Conservation (phyloP, 352 stramenopile genomes). For the Phytophthora pluvialis region DNA sequence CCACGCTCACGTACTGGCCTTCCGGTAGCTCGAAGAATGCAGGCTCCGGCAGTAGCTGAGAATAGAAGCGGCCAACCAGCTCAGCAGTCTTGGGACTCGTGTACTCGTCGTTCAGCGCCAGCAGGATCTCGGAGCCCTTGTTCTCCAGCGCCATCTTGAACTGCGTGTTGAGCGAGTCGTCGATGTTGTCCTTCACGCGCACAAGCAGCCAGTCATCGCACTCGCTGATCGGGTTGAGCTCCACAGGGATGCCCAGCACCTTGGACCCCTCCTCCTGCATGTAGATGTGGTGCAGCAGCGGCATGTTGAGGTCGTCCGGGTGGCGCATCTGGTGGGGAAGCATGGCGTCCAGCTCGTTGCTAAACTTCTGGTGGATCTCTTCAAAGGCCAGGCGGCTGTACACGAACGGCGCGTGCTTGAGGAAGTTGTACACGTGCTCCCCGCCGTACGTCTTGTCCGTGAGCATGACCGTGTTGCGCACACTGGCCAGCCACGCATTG, state of each 20-base stretch:
- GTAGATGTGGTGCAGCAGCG: slow-evolving; percentile 85
- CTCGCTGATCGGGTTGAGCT: slow-evolving; percentile 72
- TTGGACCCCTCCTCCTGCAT: slow-evolving; percentile 82
- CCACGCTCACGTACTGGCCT: slow-evolving; percentile 46
- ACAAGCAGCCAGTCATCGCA: slow-evolving; percentile 85
- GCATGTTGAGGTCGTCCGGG: slow-evolving; percentile 80
- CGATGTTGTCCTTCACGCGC: slow-evolving; percentile 64
- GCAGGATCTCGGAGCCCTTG: slow-evolving; percentile 58
- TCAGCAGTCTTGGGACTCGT: slow-evolving; percentile 49
- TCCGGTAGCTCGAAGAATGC: slow-evolving; percentile 68
- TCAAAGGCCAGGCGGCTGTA: slow-evolving; percentile 79
- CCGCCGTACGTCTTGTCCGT: slow-evolving; percentile 78
- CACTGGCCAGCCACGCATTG: slow-evolving; percentile 79
- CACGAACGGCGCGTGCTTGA: slow-evolving; percentile 87
- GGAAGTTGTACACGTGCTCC: slow-evolving; percentile 87
- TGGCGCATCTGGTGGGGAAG: slow-evolving; percentile 69
- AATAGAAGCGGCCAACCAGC: slow-evolving; percentile 67
- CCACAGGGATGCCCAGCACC: slow-evolving; percentile 62
- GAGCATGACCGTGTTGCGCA: slow-evolving; percentile 78
- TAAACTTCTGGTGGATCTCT: slow-evolving; percentile 79
- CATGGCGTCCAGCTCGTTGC: slow-evolving; percentile 55
- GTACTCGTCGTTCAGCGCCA: slow-evolving; percentile 89
- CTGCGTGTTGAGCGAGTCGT: slow-evolving; percentile 35
- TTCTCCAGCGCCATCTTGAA: slow-evolving; percentile 56
- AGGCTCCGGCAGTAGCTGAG: slow-evolving; percentile 56